Evolutionary conservation across 371 early-diverging fungal genomes (phyloP), one percentile per base, ranked within the genome.

Genomic region (Dinochytrium kinnereticum): DNA sequence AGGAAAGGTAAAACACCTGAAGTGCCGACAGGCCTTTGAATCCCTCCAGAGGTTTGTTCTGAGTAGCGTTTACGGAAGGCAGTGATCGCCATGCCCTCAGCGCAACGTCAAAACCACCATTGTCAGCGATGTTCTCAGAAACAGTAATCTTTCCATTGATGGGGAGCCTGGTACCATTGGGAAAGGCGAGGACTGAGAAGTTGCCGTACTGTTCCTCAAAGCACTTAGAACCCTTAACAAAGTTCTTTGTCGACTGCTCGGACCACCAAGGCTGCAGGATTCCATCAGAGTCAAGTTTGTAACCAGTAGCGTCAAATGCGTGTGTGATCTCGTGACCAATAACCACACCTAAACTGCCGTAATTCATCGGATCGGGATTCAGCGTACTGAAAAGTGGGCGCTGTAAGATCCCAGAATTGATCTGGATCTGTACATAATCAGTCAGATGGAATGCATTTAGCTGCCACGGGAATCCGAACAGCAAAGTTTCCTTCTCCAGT

Each of bases 51-150:
- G 74, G 75, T 75, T n/a, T 66, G 70, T 36, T 89, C 24, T 24
- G 19, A 30, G 44, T 34, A 1, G 33, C 57, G 13, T n/a, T 36
- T 17, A 68, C 0, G 15, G 57, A 67, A 28, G 7, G 30, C 17
- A 33, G 34, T 1, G 53, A 26, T 33, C 36, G 50, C 85, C 85
- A 86, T 0, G 86, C 83, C 49, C 80, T 79, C 13, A 69, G 64
- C 2, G 81, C 80, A 13, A 72, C 64, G 28, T 64, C 51, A 26
- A 84, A 51, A 0, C 92, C 94, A 17, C 92, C 93, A 68, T 91
- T 91, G 75, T 94, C 94, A 2, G 94, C 91, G 40, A 94, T 71
- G 75, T 92, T 93, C 73, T 92, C 92, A 26, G 86, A 86, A 15
- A 92, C 77, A 0, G 92, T 92, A 37, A 89, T 51, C 44, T 85